These are phyloP conservation scores for Anastatica hierochuntica DNA, from an alignment of 345 rosid species.

Conservation along the genomic window DNA sequence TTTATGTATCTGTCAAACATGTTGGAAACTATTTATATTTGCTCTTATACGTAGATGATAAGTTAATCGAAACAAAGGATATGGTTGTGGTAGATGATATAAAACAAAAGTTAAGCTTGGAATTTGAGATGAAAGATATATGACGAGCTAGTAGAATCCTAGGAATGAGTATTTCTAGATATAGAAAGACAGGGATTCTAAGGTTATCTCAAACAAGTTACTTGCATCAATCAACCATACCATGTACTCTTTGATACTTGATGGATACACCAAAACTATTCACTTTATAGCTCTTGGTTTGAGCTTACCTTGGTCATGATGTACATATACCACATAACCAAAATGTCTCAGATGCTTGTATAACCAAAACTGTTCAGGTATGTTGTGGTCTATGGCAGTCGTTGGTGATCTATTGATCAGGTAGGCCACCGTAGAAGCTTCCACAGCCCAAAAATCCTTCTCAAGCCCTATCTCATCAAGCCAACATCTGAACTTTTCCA, in stretches of 20 bases:
- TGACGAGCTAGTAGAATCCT: background rate
- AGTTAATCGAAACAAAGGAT: background rate
- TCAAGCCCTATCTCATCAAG: background rate
- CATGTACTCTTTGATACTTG: background rate
- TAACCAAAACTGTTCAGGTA: background rate
- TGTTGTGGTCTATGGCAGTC: background rate
- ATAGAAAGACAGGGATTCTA: too few relatives aligned
- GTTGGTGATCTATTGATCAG: background rate
- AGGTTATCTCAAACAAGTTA: background rate
- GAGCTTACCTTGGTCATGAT: background rate
- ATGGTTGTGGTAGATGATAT: background rate
- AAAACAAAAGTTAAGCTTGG: background rate
- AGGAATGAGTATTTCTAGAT: too few relatives aligned
- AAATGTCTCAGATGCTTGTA: background rate
- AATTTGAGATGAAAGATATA: background rate
- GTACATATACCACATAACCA: background rate
- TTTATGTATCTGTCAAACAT: background rate
- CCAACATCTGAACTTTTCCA: background rate
- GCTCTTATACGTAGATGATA: background rate
- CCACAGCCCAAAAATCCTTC: background rate
- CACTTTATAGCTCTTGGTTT: background rate
- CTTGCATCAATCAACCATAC: background rate
- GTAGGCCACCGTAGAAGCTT: background rate
- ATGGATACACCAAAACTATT: background rate
- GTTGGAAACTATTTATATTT: background rate